A percentile compares a stretch with the other conserved stretches of the same genome.
These are phyloP conservation scores for sunflower (Helianthus annuus) DNA, from an alignment of 129 eudicot genomes.

Conservation along the genomic window HanXRQr2.0-SUNRISE NC_035435.2:665316-665815, in stretches of 20 bases:
- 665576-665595: constrained; percentile 26
- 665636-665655: constrained; percentile 41
- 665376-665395: background rate
- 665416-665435: background rate
- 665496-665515: constrained; percentile 61
- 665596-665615: background rate
- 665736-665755: constrained; percentile 30
- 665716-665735: constrained; percentile 21
- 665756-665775: constrained; percentile 41
- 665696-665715: constrained; percentile 39
- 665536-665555: constrained; percentile 46
- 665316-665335: constrained; percentile 66
- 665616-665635: background rate
- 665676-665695: constrained; percentile 32
- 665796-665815: constrained; percentile 91
- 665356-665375: constrained; percentile 51
- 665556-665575: constrained; percentile 53
- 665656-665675: constrained; percentile 23
- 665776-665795: constrained; percentile 76
- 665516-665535: constrained; percentile 66
- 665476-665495: constrained; percentile 57
- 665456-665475: constrained; percentile 62
- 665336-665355: constrained; percentile 79
- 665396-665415: background rate
- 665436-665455: constrained; percentile 18